phyloP scores from a whole-genome alignment of 2,329 filamentous ascomycete genomes.

The Aulographum hederae region DNA sequence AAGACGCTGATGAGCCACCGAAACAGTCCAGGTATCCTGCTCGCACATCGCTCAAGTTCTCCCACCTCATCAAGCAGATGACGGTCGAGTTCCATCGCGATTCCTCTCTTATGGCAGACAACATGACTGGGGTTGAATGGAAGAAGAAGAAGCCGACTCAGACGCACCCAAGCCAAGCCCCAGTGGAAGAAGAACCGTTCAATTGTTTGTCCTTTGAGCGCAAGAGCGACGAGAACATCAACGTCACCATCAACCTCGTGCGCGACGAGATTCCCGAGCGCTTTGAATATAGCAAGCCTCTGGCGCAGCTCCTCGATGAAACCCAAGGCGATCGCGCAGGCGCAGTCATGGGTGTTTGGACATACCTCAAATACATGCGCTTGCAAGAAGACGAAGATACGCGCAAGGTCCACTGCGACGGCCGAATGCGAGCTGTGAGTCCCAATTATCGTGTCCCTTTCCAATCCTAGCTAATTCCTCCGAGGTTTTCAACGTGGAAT shows the following conservation, averaged over 20 bases:
- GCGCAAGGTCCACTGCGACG: slow-evolving; percentile 79
- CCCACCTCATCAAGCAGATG: slow-evolving; percentile 69
- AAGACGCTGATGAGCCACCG: slow-evolving; percentile 31
- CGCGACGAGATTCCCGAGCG: slow-evolving; percentile 75
- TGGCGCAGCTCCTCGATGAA: slow-evolving; percentile 74
- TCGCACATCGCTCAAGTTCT: slow-evolving; percentile 43
- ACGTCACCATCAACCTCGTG: slow-evolving; percentile 72
- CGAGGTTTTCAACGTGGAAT: slow-evolving; percentile 56
- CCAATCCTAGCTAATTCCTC: slow-evolving; percentile 2
- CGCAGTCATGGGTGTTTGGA: slow-evolving; percentile 82
- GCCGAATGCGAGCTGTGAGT: slow-evolving; percentile 56
- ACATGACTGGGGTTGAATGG: slow-evolving; percentile 59
- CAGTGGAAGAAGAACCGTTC: slow-evolving; percentile 48
- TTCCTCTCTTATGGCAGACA: slow-evolving; percentile 46
- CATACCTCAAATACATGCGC: slow-evolving; percentile 73
- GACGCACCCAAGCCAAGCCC: slow-evolving; percentile 36
- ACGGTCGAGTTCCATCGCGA: slow-evolving; percentile 41
- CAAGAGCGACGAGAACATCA: slow-evolving; percentile 79
- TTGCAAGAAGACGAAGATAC: slow-evolving; percentile 93
- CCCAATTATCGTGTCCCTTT: neutral
- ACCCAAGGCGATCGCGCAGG: slow-evolving; percentile 75
- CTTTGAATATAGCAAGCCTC: slow-evolving; percentile 57
- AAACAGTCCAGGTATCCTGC: slow-evolving; percentile 10
- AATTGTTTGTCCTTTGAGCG: slow-evolving; percentile 85
- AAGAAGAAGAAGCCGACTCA: slow-evolving; percentile 51